Percentiles rank a stretch among this genome's conserved stretches.
Conservation (phyloP, 805 yeast species). For the Metschnikowia baotianmanensis region DNA sequence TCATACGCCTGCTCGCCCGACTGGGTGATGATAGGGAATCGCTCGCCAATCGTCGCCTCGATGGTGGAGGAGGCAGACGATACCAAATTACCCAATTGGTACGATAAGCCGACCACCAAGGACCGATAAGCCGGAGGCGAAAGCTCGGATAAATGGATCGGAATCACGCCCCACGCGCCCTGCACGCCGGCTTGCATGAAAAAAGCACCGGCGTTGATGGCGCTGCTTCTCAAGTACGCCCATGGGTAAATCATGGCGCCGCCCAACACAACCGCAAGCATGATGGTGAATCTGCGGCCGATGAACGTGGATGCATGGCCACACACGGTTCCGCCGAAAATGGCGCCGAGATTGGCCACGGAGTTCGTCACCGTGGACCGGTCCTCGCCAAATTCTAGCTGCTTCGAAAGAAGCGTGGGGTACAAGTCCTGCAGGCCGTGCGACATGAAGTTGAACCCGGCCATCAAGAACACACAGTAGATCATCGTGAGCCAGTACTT, state of each 20-base stretch:
- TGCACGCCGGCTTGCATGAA: constrained; percentile 64
- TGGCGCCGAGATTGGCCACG: constrained; percentile 42
- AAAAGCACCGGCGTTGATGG: constrained; percentile 58
- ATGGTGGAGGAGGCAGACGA: constrained; percentile 71
- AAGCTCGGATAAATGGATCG: constrained; percentile 63
- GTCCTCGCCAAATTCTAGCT: constrained; percentile 30
- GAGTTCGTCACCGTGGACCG: constrained; percentile 39
- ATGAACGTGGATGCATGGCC: constrained; percentile 39
- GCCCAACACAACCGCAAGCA: constrained; percentile 32
- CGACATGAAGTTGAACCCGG: constrained; percentile 41
- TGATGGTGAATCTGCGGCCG: constrained; percentile 37
- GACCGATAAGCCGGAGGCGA: constrained; percentile 29
- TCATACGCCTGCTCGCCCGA: constrained; percentile 36
- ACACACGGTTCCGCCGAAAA: constrained; percentile 45
- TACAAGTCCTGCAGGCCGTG: constrained; percentile 44
- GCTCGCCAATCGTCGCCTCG: constrained; percentile 56
- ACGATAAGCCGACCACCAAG: constrained; percentile 37
- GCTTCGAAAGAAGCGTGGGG: constrained; percentile 37
- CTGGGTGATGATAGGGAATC: constrained; percentile 47
- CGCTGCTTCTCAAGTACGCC: constrained; percentile 23
- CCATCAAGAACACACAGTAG: constrained; percentile 51
- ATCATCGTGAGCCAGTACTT: constrained; percentile 60
- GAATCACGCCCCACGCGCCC: constrained; percentile 75
- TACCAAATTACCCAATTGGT: constrained; percentile 72
- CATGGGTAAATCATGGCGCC: constrained; percentile 42